Percentiles rank a stretch among this genome's conserved stretches.
phyloP scores from a whole-genome alignment of 345 rosid species.

The Salix dunnii region DNA sequence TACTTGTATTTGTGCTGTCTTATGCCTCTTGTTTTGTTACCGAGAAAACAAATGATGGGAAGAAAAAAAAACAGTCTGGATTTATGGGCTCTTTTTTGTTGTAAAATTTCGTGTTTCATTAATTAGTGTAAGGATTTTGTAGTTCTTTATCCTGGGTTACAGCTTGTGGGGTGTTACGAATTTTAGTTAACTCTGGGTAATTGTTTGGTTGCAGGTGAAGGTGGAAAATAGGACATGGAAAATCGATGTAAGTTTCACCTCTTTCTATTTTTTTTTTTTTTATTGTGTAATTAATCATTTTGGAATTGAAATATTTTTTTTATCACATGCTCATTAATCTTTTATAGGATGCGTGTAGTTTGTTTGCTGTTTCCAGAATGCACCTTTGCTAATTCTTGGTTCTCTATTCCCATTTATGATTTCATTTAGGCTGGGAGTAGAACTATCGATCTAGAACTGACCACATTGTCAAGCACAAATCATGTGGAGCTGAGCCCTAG shows the following conservation, averaged over 20 bases:
- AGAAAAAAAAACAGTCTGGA: background rate
- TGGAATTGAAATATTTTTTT: background rate
- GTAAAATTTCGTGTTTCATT: too few species aligned
- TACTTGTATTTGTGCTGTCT: background rate
- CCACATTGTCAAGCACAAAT: slow-evolving; percentile 77
- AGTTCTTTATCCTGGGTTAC: background rate
- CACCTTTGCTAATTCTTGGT: background rate
- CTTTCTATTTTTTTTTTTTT: background rate
- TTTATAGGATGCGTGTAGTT: background rate
- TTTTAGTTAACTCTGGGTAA: background rate
- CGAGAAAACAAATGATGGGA: background rate
- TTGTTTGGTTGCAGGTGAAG: slow-evolving; percentile 69
- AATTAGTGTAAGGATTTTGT: background rate
- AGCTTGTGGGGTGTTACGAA: background rate
- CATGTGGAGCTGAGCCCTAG: slow-evolving; percentile 94
- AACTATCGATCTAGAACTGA: slow-evolving; percentile 80
- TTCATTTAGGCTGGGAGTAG: slow-evolving; percentile 76
- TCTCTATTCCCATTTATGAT: background rate
- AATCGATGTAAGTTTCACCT: slow-evolving; percentile 59
- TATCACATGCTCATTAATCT: background rate
- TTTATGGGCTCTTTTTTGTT: too few species aligned
- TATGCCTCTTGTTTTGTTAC: background rate
- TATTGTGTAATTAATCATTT: background rate
- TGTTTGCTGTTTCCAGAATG: background rate
- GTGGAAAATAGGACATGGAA: slow-evolving; percentile 91